phyloP scores from a whole-genome alignment of 176 grass and related monocot genomes.

The Oryza glaberrima region DNA sequence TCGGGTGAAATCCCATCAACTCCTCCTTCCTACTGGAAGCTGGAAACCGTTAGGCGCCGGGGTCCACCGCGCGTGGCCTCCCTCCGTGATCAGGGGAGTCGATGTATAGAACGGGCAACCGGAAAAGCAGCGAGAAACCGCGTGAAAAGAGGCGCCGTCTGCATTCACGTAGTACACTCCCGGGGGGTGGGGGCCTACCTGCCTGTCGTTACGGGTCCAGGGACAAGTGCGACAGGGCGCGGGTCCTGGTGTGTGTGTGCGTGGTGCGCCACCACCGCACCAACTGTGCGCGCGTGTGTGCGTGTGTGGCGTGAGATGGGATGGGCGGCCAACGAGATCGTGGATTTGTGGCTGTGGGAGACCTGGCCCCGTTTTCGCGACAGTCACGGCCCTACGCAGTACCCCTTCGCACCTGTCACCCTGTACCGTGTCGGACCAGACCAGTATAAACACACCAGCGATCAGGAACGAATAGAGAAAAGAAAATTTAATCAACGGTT shows the following conservation, averaged over 20 bases:
- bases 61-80: not conserved
- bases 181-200: no score
- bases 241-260: not conserved
- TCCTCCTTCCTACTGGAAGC: not conserved
- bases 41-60: constrained; percentile 15
- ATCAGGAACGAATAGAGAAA: not conserved
- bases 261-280: constrained; percentile 29
- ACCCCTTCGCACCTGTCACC: not conserved
- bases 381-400: not conserved
- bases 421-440: not conserved
- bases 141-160: not conserved
- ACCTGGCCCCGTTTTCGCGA: not conserved
- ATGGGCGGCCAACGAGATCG: no score
- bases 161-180: not conserved
- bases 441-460: not conserved
- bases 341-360: not conserved
- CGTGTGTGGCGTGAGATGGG: no score
- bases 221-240: not conserved
- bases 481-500: not conserved
- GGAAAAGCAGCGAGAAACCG: constrained; percentile 18
- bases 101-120: constrained; percentile 20
- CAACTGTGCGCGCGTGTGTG: not conserved
- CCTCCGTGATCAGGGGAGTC: constrained; percentile 20
- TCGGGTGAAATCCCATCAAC: no score
- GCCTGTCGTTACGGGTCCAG: no score